A percentile compares a stretch with the other conserved stretches of the same genome.
phyloP scores from a whole-genome alignment of 176 grass and related monocot species.

The Carex pumila region DNA sequence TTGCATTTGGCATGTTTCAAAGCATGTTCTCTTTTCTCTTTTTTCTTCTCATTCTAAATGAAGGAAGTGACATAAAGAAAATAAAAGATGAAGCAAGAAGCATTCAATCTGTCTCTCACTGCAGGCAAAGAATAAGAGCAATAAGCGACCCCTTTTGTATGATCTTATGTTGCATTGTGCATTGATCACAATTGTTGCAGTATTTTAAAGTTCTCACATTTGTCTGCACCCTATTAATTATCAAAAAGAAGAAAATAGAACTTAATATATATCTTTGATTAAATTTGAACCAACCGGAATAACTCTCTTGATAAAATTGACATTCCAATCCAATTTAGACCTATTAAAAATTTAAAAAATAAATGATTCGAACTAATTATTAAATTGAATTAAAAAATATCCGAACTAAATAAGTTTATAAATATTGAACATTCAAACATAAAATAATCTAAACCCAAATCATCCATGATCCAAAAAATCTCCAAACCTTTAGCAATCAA shows the following conservation, averaged over 20 bases:
- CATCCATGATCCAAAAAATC: no score
- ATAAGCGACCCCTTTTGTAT: neutral
- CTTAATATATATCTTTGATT: neutral
- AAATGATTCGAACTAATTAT: neutral
- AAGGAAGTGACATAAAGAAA: neutral
- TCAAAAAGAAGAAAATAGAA: neutral
- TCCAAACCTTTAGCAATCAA: no score
- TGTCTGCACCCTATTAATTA: neutral
- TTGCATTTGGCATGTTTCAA: neutral
- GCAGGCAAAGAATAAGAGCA: neutral
- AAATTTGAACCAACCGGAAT: neutral
- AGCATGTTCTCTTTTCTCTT: neutral
- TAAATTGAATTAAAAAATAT: neutral
- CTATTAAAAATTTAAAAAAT: no score
- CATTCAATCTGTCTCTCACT: neutral
- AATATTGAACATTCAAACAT: no score
- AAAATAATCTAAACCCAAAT: no score
- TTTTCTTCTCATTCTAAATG: neutral
- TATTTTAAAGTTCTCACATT: neutral
- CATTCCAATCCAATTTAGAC: no score
- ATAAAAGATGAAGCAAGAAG: neutral
- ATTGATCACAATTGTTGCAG: neutral
- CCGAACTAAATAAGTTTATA: no score
- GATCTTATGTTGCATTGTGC: neutral
- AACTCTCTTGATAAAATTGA: no score